phyloP scores from a whole-genome alignment of 768 basidiomycete species.

The Trametopsis cervina region DNA sequence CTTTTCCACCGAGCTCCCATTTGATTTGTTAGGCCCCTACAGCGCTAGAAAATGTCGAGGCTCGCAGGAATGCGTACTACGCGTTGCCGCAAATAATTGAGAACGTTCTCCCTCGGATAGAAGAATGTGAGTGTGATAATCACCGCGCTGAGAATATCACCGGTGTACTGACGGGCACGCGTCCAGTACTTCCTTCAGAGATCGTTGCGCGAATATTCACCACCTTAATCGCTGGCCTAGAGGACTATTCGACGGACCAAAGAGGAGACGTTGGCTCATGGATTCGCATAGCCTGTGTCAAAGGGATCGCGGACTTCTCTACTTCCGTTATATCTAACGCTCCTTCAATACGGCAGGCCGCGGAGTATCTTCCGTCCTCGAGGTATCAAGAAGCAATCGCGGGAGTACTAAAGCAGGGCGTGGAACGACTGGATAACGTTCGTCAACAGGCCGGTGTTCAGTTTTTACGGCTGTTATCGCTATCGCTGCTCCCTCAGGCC shows the following conservation, averaged over 20 bases:
- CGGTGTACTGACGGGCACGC: too few relatives aligned
- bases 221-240: constrained; percentile 61
- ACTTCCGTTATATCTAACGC: constrained; percentile 44
- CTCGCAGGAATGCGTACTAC: constrained; percentile 46
- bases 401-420: constrained; percentile 80
- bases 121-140: too few relatives aligned
- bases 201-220: constrained; percentile 43
- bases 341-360: constrained; percentile 32
- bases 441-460: constrained; percentile 71
- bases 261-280: constrained; percentile 97
- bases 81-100: constrained; percentile 44
- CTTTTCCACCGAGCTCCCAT: constrained; percentile 12
- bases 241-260: constrained; percentile 90
- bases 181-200: constrained; percentile 41
- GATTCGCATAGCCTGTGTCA: constrained; percentile 77
- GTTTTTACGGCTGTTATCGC: constrained; percentile 43
- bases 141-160: constrained; percentile 34
- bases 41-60: constrained; percentile 44
- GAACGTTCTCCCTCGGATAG: constrained; percentile 29
- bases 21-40: constrained; percentile 23
- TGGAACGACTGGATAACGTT: constrained; percentile 88
- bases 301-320: constrained; percentile 50
- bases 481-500: constrained; percentile 35
- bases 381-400: constrained; percentile 52
- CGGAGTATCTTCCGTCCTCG: constrained; percentile 52